A percentile compares a stretch with the other conserved stretches of the same genome.
These are phyloP conservation scores for Phtheirospermum japonicum DNA, from an alignment of 257 asterid genomes.

Conservation along the genomic window DNA sequence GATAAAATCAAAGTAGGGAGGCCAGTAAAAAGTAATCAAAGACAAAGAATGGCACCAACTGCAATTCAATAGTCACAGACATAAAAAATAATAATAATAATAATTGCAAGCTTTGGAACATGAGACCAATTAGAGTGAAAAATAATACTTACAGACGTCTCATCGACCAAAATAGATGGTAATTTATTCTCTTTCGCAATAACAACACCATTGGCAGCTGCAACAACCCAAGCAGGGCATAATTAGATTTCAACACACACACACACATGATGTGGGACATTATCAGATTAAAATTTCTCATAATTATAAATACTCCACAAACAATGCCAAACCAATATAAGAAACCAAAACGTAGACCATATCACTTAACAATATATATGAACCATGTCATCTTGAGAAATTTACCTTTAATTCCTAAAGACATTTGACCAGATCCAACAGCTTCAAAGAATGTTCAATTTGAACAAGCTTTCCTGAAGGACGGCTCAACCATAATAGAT, in stretches of 20 bases:
- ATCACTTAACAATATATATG: neutral
- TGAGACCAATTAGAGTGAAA: neutral
- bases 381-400: constrained; percentile 13
- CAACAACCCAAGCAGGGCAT: constrained; percentile 29
- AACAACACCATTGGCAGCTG: constrained; percentile 99
- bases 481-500: constrained; percentile 38
- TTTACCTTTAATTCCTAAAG: constrained; percentile 93
- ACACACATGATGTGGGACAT: neutral
- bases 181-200: constrained; percentile 96
- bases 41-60: neutral
- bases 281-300: neutral
- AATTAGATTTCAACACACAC: constrained; percentile 17
- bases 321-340: neutral
- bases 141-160: constrained; percentile 73
- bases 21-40: neutral
- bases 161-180: constrained; percentile 97
- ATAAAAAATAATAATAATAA: neutral
- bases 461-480: constrained; percentile 99
- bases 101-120: neutral
- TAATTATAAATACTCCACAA: neutral
- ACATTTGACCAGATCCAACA: constrained; percentile 98
- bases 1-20: neutral
- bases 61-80: neutral
- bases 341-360: neutral
- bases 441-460: constrained; percentile 96